phyloP scores from a whole-genome alignment of 495 filamentous ascomycete genomes.

The Aspergillus biplanus region DNA sequence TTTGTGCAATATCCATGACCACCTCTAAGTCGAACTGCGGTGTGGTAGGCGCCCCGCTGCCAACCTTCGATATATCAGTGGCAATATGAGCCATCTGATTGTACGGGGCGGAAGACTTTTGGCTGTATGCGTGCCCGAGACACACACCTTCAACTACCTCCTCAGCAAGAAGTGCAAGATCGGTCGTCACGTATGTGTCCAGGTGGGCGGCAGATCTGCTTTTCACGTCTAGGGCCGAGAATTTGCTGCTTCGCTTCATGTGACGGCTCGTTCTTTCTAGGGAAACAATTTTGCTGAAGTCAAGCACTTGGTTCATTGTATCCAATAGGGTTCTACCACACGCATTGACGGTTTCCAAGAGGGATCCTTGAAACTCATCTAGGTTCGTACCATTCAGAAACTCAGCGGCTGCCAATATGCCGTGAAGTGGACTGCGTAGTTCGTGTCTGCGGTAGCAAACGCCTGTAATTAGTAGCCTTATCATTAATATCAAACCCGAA shows the following conservation, averaged over 20 bases:
- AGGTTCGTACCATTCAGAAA: slow-evolving; percentile 56
- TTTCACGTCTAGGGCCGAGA: slow-evolving; percentile 32
- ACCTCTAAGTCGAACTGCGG: slow-evolving; percentile 52
- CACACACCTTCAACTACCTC: slow-evolving; percentile 57
- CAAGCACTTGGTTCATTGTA: slow-evolving; percentile 76
- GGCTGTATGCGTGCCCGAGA: slow-evolving; percentile 53
- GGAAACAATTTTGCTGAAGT: slow-evolving; percentile 71
- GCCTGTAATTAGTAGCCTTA: background rate
- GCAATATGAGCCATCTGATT: slow-evolving; percentile 32
- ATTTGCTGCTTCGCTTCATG: slow-evolving; percentile 38
- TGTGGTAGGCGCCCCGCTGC: slow-evolving; percentile 5
- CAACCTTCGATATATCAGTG: slow-evolving; percentile 10
- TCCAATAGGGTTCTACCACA: slow-evolving; percentile 78
- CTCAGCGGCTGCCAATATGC: slow-evolving; percentile 73
- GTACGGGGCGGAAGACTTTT: slow-evolving; percentile 33
- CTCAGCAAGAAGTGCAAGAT: slow-evolving; percentile 47
- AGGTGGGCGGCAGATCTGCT: slow-evolving; percentile 43
- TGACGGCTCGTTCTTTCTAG: slow-evolving; percentile 51
- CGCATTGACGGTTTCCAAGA: slow-evolving; percentile 73
- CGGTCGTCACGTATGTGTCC: slow-evolving; percentile 50
- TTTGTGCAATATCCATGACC: slow-evolving; percentile 64
- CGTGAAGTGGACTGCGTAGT: slow-evolving; percentile 75
- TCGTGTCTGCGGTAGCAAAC: slow-evolving; percentile 59
- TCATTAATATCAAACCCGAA: slow-evolving; percentile 35
- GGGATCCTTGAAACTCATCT: slow-evolving; percentile 61